phyloP scores from a whole-genome alignment of 768 basidiomycete genomes.

The Mrakia blollopis region DNA sequence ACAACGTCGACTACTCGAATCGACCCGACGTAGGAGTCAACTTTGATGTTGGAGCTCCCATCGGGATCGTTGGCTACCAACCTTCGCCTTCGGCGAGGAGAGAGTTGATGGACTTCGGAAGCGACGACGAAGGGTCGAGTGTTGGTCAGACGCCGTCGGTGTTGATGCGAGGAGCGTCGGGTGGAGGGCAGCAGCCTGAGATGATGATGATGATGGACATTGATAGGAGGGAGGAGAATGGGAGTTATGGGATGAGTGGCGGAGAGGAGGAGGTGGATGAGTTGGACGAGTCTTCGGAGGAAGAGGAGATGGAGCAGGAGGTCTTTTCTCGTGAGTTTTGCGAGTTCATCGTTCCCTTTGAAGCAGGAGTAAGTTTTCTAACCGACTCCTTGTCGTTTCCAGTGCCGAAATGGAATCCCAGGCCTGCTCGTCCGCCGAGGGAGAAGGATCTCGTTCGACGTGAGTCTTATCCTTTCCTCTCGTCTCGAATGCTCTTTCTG shows the following conservation, averaged over 20 bases:
- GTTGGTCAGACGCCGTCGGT: neutral
- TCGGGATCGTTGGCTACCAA: neutral
- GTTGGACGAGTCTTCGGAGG: neutral
- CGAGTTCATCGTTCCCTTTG: no score
- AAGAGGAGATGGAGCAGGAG: neutral
- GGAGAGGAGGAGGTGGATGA: conserved; percentile 8
- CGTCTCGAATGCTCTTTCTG: neutral
- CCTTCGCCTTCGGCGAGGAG: neutral
- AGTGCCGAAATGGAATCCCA: neutral
- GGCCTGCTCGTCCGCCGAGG: neutral
- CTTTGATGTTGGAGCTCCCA: neutral
- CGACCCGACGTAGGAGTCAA: conserved; percentile 7
- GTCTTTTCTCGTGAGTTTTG: neutral
- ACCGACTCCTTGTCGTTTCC: neutral
- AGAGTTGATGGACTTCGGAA: conserved; percentile 9
- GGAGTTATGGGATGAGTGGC: neutral
- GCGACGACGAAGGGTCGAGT: conserved; percentile 2
- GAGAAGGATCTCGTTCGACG: conserved; percentile 12
- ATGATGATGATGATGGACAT: neutral
- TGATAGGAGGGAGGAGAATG: neutral
- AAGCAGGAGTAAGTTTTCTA: no score
- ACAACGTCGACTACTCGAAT: neutral
- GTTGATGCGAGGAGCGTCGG: neutral
- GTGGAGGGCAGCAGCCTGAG: neutral
- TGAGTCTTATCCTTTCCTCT: neutral